Evolutionary conservation across 1,284 basidiomycete genomes (phyloP).

Genomic region (Ustilago vetiveriae): DNA sequence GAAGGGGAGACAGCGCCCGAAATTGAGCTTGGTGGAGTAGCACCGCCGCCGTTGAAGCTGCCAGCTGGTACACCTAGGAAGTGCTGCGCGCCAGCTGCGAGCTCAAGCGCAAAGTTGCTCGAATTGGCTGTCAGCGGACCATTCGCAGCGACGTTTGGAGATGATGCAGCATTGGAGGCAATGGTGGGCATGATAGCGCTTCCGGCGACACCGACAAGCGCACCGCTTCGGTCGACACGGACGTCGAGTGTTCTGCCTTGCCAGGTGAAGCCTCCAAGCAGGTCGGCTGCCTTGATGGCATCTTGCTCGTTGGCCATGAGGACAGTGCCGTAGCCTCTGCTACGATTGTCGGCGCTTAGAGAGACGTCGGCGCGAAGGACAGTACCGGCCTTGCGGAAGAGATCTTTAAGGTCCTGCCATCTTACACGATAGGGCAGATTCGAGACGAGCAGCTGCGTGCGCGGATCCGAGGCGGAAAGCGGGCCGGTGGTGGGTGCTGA

Average conservation of each 20-base stretch:
- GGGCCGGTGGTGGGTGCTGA: constrained; percentile 44
- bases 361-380: constrained; percentile 68
- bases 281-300: constrained; percentile 67
- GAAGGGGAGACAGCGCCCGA: constrained; percentile 26
- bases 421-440: constrained; percentile 68
- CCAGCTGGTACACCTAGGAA: constrained; percentile 28
- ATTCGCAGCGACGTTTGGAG: constrained; percentile 6
- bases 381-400: constrained; percentile 68
- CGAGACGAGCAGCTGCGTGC: constrained; percentile 74
- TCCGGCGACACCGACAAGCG: constrained; percentile 44
- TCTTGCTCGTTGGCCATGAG: constrained; percentile 66
- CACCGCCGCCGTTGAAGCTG: constrained; percentile 1
- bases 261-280: constrained; percentile 68
- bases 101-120: constrained; percentile 3
- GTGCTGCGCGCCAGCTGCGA: constrained; percentile 2
- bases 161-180: background rate
- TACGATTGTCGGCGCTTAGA: constrained; percentile 64
- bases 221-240: constrained; percentile 55
- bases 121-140: background rate
- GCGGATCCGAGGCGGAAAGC: constrained; percentile 73
- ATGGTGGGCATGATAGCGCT: constrained; percentile 33
- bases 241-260: constrained; percentile 64
- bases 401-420: constrained; percentile 68
- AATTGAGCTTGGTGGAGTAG: constrained; percentile 7
- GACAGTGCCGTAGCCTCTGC: constrained; percentile 60